Evolutionary conservation across 148 eudicot species (phyloP).

Genomic region (Camellia granthamiana): DNA sequence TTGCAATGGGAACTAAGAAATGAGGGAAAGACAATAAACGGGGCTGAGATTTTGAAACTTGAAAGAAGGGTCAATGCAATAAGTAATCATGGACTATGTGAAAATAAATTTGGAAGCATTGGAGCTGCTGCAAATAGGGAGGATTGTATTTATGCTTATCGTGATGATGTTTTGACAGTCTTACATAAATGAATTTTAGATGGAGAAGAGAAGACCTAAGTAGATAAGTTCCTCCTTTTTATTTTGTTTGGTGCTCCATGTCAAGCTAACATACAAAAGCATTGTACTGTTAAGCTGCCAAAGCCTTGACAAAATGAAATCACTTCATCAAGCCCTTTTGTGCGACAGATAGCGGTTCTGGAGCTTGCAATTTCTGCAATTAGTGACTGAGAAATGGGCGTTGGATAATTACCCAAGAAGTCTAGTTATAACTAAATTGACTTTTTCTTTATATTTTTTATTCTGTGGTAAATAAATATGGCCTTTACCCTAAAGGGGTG

Average conservation of each 20-base stretch:
- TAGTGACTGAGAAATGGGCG: no score
- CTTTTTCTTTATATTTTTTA: no score
- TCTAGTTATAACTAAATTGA: no score
- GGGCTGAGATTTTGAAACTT: background rate
- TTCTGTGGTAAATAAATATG: no score
- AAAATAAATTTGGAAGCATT: background rate
- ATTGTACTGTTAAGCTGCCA: background rate
- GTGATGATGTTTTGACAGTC: background rate
- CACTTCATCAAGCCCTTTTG: no score
- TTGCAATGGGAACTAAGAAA: background rate
- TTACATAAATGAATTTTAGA: background rate
- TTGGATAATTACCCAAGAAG: no score
- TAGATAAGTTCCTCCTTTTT: background rate
- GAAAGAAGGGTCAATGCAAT: background rate
- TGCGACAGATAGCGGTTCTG: no score
- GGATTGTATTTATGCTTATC: background rate
- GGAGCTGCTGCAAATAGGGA: background rate
- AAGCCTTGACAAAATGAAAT: background rate
- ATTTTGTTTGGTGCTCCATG: background rate
- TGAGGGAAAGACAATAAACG: background rate
- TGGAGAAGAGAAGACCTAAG: background rate
- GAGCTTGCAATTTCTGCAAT: no score
- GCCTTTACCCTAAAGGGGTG: no score
- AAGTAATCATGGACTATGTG: no score
- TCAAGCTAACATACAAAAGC: background rate